Base-by-base conservation (phyloP, 371 early-diverging fungal species). In the Lichtheimia hyalospora region DNA sequence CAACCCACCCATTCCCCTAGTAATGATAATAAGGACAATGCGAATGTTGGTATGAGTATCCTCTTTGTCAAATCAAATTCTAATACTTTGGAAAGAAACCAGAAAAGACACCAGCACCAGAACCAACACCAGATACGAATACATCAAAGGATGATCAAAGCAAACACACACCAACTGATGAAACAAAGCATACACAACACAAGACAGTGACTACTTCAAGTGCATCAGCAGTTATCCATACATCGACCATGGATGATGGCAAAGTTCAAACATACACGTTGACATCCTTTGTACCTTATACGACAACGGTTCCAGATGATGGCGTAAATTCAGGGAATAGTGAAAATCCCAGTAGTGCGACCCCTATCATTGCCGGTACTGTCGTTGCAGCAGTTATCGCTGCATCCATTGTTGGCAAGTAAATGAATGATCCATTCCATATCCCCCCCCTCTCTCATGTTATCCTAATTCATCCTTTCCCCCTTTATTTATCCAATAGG, bases 281-380 rank as follows among this genome's bases (percentile, higher is more conserved):
- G n/a, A 60, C 60, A 5, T 60, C 60, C 3, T 60, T 52, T 52
- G 28, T n/a, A 18, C 52, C 60, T n/a, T 60, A 60, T 7, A 16
- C 60, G 0, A 60, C 60, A 0, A 52, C 46, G 1, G n/a, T 60
- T 0, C 21, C 60, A 6, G 60, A 60, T 18, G 41, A 51, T 34
- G 50, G 28, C 49, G 34, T n/a, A 16, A 43, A 25, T 55, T 44
- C 42, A 18, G 10, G 34, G 24, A 18, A 46, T n/a, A 21, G 25
- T 34, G 34, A 8, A 6, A 34, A 34, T 6, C 34, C 5, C 0
- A 34, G 34, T 34, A 34, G 10, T 34, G 34, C 34, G 10, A 34
- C 34, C 34, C 34, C 18, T 49, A 10, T 43, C 34, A 28, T 57
- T 14, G 51, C 24, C 2, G 60, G 60, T 1, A 49, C 21, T 18